Evolutionary conservation across 257 asterid species (phyloP), one percentile per base, ranked within the genome.

Genomic region (Nicotiana otophora): DNA sequence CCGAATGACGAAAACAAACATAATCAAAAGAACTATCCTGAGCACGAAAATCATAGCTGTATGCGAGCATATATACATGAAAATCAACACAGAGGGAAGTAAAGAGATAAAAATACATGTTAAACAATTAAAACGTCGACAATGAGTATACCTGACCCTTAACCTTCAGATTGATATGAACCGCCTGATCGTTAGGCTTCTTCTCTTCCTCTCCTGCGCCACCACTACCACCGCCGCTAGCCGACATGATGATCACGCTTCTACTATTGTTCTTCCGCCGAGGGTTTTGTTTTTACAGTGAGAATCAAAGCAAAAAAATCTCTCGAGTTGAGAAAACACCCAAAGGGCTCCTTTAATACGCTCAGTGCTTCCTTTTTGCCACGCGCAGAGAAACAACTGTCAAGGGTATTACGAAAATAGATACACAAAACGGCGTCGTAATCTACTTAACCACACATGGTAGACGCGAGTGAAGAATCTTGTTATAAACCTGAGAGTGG

Each of bases 131-230:
- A 36, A 20, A 78, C 61, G 4, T 36, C 23, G 16, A 3, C 23
- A 82, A 30, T 39, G 26, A 14, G 12, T 57, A 61, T 75, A 87
- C 90, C 88, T 87, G 86, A 81, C 86, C 88, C 82, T 87, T 84
- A 64, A 87, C 86, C 78, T 87, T 87, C 69, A 87, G 81, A 54
- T 84, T 84, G 14, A 87, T 83, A 81, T 85, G 90, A 66, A 46
- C 85, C 58, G 66, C 10, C 58, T 62, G 80, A 36, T 85, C 90
- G 20, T 39, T 33, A 7, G 88, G 89, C 82, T 82, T 87, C 83
- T 82, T 87, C 12, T 87, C 86, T 7, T 87, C 89, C 26, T 84
- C 89, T 11, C 55, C 85, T 9, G 84, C 80, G 19, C 79, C 86
- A 42, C 84, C 87, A n/a, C 69, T 64, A 5, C 82, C 82, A 10